Percentiles rank a stretch among this genome's conserved stretches.
phyloP scores from a whole-genome alignment of 2,329 filamentous ascomycete genomes.

The Metarhizium sp. region DNA sequence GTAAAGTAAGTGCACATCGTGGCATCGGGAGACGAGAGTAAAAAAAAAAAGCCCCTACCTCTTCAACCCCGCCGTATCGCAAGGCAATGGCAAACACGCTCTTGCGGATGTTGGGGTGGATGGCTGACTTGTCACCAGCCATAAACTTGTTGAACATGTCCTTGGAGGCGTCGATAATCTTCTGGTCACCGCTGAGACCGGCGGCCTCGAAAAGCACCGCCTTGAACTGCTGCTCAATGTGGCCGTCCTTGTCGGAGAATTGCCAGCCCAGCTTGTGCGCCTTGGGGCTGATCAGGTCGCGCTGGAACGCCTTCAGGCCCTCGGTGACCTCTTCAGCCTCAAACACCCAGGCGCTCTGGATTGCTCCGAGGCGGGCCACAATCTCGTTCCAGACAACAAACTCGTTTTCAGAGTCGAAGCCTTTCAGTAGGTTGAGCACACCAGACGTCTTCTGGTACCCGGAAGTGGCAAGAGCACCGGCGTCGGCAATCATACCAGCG shows the following conservation, averaged over 20 bases:
- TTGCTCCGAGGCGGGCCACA: slow-evolving; percentile 63
- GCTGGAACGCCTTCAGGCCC: slow-evolving; percentile 75
- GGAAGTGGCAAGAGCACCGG: slow-evolving; percentile 77
- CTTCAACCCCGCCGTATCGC: slow-evolving; percentile 74
- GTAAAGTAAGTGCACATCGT: no score
- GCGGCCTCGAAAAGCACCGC: slow-evolving; percentile 79
- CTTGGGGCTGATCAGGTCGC: slow-evolving; percentile 65
- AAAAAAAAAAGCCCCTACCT: slow-evolving; percentile 36
- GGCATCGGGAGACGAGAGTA: no score
- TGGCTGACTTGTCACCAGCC: slow-evolving; percentile 66
- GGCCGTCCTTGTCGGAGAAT: slow-evolving; percentile 75
- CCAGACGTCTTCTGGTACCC: slow-evolving; percentile 93
- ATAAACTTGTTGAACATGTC: slow-evolving; percentile 86
- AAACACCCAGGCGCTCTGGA: slow-evolving; percentile 73
- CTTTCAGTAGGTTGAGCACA: slow-evolving; percentile 73
- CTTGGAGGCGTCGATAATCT: slow-evolving; percentile 69
- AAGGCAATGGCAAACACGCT: slow-evolving; percentile 81
- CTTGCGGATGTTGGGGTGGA: slow-evolving; percentile 84
- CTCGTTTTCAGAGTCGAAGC: slow-evolving; percentile 73
- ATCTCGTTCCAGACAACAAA: slow-evolving; percentile 97
- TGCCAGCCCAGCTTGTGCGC: slow-evolving; percentile 83
- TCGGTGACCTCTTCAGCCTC: slow-evolving; percentile 66
- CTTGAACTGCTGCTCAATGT: slow-evolving; percentile 93
- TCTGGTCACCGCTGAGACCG: slow-evolving; percentile 70
- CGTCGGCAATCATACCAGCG: slow-evolving; percentile 90